Base-by-base conservation (phyloP, 495 filamentous ascomycete genomes). In the Talaromyces borbonicus region DNA sequence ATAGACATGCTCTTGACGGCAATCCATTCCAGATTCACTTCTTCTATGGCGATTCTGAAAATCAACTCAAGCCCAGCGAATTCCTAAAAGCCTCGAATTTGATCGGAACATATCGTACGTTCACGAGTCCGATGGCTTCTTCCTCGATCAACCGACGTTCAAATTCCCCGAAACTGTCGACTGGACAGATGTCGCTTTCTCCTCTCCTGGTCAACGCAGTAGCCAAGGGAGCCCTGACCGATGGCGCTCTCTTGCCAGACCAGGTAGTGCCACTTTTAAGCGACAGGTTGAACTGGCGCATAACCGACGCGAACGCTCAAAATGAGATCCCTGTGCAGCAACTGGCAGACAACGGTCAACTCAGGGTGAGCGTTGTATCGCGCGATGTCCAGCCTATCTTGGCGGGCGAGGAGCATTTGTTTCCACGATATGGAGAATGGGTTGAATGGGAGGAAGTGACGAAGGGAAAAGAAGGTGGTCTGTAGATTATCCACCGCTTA, bases 11-110 rank as follows among this genome's bases (percentile, higher is more conserved):
- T 2, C 43, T 46, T 6, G 19, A 32, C 9, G 37, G 37, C 14
- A 43, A 49, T 8, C 47, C 47, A 0, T 49, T 49, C 19, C 29
- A 42, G 18, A 49, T 49, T 14, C 47, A 49, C 27, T 49, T 49
- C 27, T 49, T 49, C 19, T 49, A 49, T 8, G 47, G 47, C 38
- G 35, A 40, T 12, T 26, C 47, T 12, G 37, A 30, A 9, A 33
- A 6, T n/a, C 5, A 43, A 5, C 18, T 42, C 27, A 14, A 20
- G 8, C 36, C 37, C 8, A 27, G 16, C 19, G 37, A 35, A 14
- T 46, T 35, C 24, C 36, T 16, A 29, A 19, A 32, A 9, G 37
- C 47, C 2, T 11, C 20, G 4, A 49, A 49, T 26, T n/a, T 49
- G 8, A 49, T 49, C 20, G 47, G 47, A 1, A 46, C 27, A 16